Percentiles rank a stretch among this genome's conserved stretches.
Conservation (phyloP, 352 stramenopile genomes). For the Phytophthora pseudosyringae region DNA sequence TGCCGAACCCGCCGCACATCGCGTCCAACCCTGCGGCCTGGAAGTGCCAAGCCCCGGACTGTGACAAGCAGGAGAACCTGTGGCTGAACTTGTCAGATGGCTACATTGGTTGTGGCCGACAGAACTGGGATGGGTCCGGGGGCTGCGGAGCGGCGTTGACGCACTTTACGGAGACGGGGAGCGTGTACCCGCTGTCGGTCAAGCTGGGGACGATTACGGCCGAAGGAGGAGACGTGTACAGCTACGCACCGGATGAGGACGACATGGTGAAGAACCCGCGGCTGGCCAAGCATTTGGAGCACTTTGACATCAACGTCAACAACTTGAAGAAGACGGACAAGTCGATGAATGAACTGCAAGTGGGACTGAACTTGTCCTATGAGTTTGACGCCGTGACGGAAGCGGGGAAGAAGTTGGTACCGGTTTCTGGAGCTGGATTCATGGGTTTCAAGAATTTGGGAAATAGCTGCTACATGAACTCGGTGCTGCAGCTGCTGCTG, state of each 20-base stretch:
- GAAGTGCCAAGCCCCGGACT: slow-evolving; percentile 93
- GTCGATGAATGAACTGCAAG: slow-evolving; percentile 97
- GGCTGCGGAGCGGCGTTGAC: slow-evolving; percentile 96
- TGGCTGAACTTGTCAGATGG: slow-evolving; percentile 98
- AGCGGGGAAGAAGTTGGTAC: slow-evolving; percentile 91
- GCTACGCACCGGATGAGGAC: slow-evolving; percentile 98
- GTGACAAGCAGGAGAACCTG: slow-evolving; percentile 97
- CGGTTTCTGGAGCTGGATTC: slow-evolving; percentile 90
- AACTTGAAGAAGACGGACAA: slow-evolving; percentile 98
- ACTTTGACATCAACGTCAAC: slow-evolving; percentile 96
- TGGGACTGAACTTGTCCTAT: slow-evolving; percentile 98
- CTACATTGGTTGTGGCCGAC: slow-evolving; percentile 83
- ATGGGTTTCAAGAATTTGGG: slow-evolving; percentile 99
- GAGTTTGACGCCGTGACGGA: slow-evolving; percentile 99
- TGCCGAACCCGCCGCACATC: slow-evolving; percentile 65
- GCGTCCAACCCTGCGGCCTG: slow-evolving; percentile 74
- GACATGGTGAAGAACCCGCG: slow-evolving; percentile 97
- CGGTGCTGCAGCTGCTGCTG: slow-evolving; percentile 95
- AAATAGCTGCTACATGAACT: slow-evolving; percentile 99
- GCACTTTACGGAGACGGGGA: slow-evolving; percentile 95
- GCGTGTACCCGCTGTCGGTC: slow-evolving; percentile 95
- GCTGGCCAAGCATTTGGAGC: slow-evolving; percentile 92
- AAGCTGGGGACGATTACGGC: slow-evolving; percentile 98
- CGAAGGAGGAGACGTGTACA: slow-evolving; percentile 97
- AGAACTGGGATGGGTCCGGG: slow-evolving; percentile 97